Evolutionary conservation across 148 eudicot species (phyloP).

Genomic region (Rhododendron kiyosumense): DNA sequence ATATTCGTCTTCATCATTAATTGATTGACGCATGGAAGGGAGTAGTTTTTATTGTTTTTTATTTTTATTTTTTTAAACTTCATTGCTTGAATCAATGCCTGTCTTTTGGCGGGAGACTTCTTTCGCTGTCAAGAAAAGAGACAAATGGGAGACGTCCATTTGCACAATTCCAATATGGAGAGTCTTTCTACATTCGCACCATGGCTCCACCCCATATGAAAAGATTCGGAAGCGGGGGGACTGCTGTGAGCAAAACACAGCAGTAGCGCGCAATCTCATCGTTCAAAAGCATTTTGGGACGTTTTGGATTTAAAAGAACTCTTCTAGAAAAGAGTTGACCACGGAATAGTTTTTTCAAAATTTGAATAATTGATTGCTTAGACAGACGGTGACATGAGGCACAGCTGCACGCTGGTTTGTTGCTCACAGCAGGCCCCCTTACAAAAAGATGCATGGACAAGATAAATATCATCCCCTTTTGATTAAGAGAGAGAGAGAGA

Average conservation of each 20-base stretch:
- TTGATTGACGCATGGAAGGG: background rate
- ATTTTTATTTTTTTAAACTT: background rate
- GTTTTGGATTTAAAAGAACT: no score
- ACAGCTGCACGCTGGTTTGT: no score
- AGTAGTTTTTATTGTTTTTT: background rate
- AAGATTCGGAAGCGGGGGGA: no score
- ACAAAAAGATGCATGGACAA: background rate
- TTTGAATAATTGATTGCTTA: no score
- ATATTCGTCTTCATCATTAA: background rate
- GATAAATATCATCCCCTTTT: background rate
- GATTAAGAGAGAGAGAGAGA: background rate
- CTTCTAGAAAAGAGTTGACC: no score
- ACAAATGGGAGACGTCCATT: constrained; percentile 18
- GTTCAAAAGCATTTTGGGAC: no score
- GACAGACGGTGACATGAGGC: no score
- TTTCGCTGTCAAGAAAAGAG: background rate
- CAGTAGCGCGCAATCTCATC: no score
- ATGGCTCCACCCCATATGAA: constrained; percentile 20
- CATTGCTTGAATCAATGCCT: background rate
- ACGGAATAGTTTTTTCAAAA: no score
- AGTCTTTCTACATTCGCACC: constrained; percentile 12
- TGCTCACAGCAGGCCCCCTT: no score
- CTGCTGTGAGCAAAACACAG: no score
- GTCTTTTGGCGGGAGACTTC: constrained; percentile 14
- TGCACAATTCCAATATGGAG: background rate